A percentile compares a stretch with the other conserved stretches of the same genome.
These are phyloP conservation scores for Epicoccum sorghinum DNA, from an alignment of 2,329 filamentous ascomycete species.

Conservation along the genomic window DNA sequence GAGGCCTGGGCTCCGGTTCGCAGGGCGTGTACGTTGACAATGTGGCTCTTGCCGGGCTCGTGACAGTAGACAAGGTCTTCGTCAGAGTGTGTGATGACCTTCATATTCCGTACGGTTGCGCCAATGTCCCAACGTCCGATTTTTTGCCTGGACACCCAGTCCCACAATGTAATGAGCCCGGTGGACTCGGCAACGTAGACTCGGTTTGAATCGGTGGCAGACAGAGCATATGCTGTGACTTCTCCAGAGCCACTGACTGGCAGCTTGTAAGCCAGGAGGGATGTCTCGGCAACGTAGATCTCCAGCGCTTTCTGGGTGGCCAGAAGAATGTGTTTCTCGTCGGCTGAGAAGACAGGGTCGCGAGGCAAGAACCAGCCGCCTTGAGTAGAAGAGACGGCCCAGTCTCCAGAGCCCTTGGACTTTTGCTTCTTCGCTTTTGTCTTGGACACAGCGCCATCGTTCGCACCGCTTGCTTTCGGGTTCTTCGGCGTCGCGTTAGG, in stretches of 20 bases:
- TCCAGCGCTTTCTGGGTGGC: conserved; percentile 77
- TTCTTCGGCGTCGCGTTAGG: conserved; percentile 15
- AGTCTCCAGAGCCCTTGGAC: conserved; percentile 24
- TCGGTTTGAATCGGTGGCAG: conserved; percentile 56
- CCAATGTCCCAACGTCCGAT: conserved; percentile 53
- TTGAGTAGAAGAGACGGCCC: conserved; percentile 53
- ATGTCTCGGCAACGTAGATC: conserved; percentile 81
- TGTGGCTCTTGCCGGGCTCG: conserved; percentile 47
- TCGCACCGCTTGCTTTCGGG: conserved; percentile 13
- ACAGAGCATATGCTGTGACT: conserved; percentile 61
- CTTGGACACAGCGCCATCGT: conserved; percentile 7
- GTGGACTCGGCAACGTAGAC: conserved; percentile 60
- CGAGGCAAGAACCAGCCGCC: conserved; percentile 63
- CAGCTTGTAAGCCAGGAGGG: conserved; percentile 77
- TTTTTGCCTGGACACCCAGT: conserved; percentile 60
- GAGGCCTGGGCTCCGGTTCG: conserved; percentile 35
- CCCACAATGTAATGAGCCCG: conserved; percentile 62
- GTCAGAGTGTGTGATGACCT: conserved; percentile 38
- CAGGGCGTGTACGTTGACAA: conserved; percentile 46
- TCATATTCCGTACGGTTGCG: conserved; percentile 43
- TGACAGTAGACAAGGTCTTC: conserved; percentile 50
- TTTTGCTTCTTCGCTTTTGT: conserved; percentile 31
- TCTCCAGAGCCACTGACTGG: conserved; percentile 48
- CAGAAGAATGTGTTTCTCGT: conserved; percentile 71
- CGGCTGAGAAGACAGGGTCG: conserved; percentile 63